Conservation (phyloP, 1,139 yeast genomes). For the Taphrina flavorubra region DNA sequence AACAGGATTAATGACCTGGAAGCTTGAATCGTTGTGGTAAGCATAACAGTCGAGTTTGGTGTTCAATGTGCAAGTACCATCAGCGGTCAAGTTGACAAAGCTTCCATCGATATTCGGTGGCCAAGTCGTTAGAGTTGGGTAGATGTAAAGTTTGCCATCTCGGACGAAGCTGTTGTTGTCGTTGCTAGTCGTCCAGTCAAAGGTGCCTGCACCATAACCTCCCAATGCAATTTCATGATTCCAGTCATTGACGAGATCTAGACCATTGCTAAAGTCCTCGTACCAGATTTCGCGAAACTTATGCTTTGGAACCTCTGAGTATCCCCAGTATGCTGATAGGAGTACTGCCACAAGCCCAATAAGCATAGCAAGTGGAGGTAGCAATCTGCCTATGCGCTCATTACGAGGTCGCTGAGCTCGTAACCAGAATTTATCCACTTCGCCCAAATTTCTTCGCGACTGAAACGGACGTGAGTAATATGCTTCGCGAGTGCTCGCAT, state of each 20-base stretch:
- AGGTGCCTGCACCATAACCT: slow-evolving; percentile 45
- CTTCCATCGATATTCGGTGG: slow-evolving; percentile 42
- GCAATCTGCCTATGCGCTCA: slow-evolving; percentile 26
- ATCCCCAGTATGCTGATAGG: slow-evolving; percentile 42
- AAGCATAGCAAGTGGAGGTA: slow-evolving; percentile 37
- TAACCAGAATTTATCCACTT: slow-evolving; percentile 37
- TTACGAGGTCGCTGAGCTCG: slow-evolving; percentile 19
- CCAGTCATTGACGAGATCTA: slow-evolving; percentile 39
- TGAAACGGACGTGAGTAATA: slow-evolving; percentile 5
- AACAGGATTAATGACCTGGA: slow-evolving; percentile 44
- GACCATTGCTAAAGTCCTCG: slow-evolving; percentile 43
- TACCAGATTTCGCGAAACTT: slow-evolving; percentile 42
- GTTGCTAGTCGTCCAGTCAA: slow-evolving; percentile 44
- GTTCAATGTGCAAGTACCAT: slow-evolving; percentile 43
- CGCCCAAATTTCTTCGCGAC: slow-evolving; percentile 12
- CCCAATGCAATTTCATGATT: slow-evolving; percentile 44
- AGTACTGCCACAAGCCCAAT: slow-evolving; percentile 40
- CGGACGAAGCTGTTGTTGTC: slow-evolving; percentile 43
- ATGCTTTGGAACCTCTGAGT: slow-evolving; percentile 42
- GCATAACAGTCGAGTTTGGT: slow-evolving; percentile 42
- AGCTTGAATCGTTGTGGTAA: slow-evolving; percentile 39
- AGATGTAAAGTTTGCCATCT: slow-evolving; percentile 44
- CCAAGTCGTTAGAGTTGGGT: slow-evolving; percentile 45
- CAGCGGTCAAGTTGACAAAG: slow-evolving; percentile 44
- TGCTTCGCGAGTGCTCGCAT: slow-evolving; percentile 4